phyloP scores from a whole-genome alignment of 2,329 filamentous ascomycete species.

The Aureobasidium zeae region DNA sequence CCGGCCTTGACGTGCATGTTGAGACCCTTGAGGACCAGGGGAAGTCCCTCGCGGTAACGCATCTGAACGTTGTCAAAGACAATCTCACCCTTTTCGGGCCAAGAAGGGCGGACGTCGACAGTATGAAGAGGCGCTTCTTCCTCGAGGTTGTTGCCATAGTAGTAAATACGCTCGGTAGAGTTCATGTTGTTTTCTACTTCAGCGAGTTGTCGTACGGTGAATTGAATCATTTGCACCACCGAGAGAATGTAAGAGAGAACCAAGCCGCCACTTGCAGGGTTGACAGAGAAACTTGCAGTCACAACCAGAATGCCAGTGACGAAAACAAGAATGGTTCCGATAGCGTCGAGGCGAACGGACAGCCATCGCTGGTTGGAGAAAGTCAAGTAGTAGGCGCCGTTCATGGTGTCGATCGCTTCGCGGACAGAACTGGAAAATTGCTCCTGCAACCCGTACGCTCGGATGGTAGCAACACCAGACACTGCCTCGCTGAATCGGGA shows the following conservation, averaged over 20 bases:
- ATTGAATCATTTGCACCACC: constrained; percentile 93
- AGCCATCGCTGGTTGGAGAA: constrained; percentile 96
- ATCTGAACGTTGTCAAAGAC: constrained; percentile 42
- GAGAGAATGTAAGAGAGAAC: constrained; percentile 88
- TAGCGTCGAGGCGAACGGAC: constrained; percentile 70
- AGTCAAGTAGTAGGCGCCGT: constrained; percentile 87
- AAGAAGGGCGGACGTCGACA: constrained; percentile 56
- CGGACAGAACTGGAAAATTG: constrained; percentile 65
- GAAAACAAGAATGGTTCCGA: constrained; percentile 79
- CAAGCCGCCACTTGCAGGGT: constrained; percentile 75
- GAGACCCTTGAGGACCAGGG: constrained; percentile 41
- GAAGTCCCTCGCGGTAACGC: constrained; percentile 43
- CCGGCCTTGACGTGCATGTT: constrained; percentile 62
- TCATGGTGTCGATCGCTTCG: constrained; percentile 76
- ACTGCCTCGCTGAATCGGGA: constrained; percentile 86
- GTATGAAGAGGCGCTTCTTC: constrained; percentile 81
- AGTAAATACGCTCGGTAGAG: constrained; percentile 79
- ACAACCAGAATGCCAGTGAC: constrained; percentile 83
- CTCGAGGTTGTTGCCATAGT: constrained; percentile 79
- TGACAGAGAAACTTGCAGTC: constrained; percentile 76
- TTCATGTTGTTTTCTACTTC: constrained; percentile 99
- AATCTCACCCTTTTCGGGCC: constrained; percentile 76
- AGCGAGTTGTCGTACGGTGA: constrained; percentile 84
- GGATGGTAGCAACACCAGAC: constrained; percentile 72
- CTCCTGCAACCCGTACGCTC: constrained; percentile 74